Evolutionary conservation across 2,329 filamentous ascomycete genomes (phyloP).

Genomic region (Trichoderma sp.): DNA sequence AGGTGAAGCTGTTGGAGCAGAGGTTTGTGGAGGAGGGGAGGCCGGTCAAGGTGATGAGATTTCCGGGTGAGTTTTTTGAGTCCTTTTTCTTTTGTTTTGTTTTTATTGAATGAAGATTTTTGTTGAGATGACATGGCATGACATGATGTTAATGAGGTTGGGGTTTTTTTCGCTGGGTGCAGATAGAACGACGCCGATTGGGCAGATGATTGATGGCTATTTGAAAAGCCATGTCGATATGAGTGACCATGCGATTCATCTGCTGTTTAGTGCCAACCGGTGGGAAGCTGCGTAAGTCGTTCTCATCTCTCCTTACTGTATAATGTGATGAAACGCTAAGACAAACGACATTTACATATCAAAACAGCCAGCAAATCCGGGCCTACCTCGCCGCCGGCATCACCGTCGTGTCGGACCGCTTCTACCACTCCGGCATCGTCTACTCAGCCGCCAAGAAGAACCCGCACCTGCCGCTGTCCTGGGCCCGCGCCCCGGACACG

Average conservation of each 20-base stretch:
- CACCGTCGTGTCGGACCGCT: conserved; percentile 83
- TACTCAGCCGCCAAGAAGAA: conserved; percentile 88
- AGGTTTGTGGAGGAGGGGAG: conserved; percentile 48
- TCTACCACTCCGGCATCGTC: conserved; percentile 91
- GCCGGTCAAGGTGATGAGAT: conserved; percentile 53
- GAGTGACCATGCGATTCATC: conserved; percentile 85
- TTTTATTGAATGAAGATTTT: background rate
- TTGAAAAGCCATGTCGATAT: conserved; percentile 68
- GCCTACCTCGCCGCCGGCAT: conserved; percentile 60
- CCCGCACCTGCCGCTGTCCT: conserved; percentile 64
- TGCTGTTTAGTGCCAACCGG: conserved; percentile 86
- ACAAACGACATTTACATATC: background rate
- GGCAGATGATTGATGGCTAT: conserved; percentile 82
- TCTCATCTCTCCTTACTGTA: background rate
- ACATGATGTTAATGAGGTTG: background rate
- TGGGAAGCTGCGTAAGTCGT: conserved; percentile 67
- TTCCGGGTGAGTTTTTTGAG: conserved; percentile 52
- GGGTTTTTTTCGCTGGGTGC: background rate
- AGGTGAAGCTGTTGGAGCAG: conserved; percentile 68
- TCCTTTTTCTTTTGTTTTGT: conserved; percentile 13
- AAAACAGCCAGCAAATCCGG: conserved; percentile 48
- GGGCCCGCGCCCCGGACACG: conserved; percentile 81
- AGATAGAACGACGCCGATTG: conserved; percentile 83
- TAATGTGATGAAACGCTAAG: too few species aligned
- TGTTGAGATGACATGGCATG: background rate